Evolutionary conservation across 352 stramenopile genomes (phyloP).

Genomic region (Phytophthora chlamydospora): DNA sequence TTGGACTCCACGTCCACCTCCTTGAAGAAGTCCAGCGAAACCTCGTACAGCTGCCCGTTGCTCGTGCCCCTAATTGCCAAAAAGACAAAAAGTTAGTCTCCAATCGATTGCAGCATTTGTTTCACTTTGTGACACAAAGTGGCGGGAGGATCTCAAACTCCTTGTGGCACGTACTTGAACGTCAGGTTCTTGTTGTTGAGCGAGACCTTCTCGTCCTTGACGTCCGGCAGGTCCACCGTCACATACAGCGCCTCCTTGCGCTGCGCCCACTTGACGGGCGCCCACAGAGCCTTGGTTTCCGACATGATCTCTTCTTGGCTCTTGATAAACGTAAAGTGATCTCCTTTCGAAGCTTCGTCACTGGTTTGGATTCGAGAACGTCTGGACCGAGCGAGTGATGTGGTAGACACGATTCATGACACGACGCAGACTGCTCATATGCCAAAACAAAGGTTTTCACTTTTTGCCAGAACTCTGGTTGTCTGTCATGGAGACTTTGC

Average conservation of each 20-base stretch:
- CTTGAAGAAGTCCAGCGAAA: constrained; percentile 96
- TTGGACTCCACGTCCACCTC: constrained; percentile 89
- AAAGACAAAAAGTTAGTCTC: constrained; percentile 11
- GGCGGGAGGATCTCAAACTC: constrained; percentile 6
- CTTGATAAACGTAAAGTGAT: constrained; percentile 1
- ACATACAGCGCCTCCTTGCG: constrained; percentile 96
- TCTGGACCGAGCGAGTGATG: constrained; percentile 22
- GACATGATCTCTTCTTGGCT: constrained; percentile 26
- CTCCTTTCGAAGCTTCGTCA: constrained; percentile 22
- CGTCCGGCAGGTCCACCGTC: constrained; percentile 95
- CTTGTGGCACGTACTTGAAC: constrained; percentile 66
- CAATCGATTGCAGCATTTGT: not conserved
- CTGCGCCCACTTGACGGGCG: constrained; percentile 96
- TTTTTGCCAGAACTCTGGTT: too few relatives aligned
- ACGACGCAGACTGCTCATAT: constrained; percentile 5
- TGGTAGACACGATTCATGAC: constrained; percentile 9
- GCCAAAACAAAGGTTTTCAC: not conserved
- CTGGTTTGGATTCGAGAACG: constrained; percentile 40
- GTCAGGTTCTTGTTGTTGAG: constrained; percentile 90
- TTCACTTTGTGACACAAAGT: not conserved
- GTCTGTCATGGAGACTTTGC: not conserved
- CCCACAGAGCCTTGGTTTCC: constrained; percentile 70
- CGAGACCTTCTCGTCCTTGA: constrained; percentile 93
- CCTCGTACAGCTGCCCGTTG: constrained; percentile 93
- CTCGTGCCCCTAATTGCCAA: constrained; percentile 72